Percentiles rank a stretch among this genome's conserved stretches.
These are phyloP conservation scores for Lentinula aciculospora DNA, from an alignment of 768 basidiomycete species.

Conservation along the genomic window DNA sequence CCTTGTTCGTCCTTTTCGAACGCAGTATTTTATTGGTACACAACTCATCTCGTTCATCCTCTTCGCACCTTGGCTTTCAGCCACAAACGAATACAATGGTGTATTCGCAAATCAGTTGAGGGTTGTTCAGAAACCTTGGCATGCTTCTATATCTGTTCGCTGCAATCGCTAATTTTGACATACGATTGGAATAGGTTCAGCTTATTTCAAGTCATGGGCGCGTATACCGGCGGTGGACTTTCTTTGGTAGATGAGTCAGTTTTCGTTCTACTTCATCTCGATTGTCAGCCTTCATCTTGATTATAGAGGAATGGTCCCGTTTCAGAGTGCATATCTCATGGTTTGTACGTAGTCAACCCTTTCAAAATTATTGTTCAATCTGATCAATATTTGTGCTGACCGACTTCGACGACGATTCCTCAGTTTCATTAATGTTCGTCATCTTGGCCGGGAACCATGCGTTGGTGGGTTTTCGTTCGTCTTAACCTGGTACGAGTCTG, in stretches of 20 bases:
- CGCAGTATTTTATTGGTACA: conserved; percentile 57
- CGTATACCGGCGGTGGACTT: conserved; percentile 68
- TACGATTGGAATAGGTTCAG: conserved; percentile 37
- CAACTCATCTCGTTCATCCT: conserved; percentile 54
- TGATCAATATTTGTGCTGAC: too few relatives aligned
- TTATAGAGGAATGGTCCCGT: conserved; percentile 60
- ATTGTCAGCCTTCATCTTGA: background rate
- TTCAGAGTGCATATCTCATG: conserved; percentile 62
- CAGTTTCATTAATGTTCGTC: conserved; percentile 49
- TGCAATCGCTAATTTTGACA: too few relatives aligned
- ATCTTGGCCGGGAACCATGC: conserved; percentile 79
- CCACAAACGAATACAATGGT: conserved; percentile 37
- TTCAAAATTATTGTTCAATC: background rate
- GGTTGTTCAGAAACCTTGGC: conserved; percentile 56
- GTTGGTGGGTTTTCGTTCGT: conserved; percentile 38
- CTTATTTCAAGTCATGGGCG: conserved; percentile 37
- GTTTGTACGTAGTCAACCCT: conserved; percentile 30
- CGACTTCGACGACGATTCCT: background rate
- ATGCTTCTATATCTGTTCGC: too few relatives aligned
- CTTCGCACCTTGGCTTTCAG: conserved; percentile 56
- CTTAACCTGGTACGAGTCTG: background rate
- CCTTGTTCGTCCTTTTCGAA: too few relatives aligned
- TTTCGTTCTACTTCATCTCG: background rate
- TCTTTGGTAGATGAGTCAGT: conserved; percentile 55
- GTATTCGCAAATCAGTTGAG: conserved; percentile 45